Percentiles rank a stretch among this genome's conserved stretches.
These are phyloP conservation scores for Suhomyces anneliseae DNA, from an alignment of 1,139 yeast species.

Conservation along the genomic window DNA sequence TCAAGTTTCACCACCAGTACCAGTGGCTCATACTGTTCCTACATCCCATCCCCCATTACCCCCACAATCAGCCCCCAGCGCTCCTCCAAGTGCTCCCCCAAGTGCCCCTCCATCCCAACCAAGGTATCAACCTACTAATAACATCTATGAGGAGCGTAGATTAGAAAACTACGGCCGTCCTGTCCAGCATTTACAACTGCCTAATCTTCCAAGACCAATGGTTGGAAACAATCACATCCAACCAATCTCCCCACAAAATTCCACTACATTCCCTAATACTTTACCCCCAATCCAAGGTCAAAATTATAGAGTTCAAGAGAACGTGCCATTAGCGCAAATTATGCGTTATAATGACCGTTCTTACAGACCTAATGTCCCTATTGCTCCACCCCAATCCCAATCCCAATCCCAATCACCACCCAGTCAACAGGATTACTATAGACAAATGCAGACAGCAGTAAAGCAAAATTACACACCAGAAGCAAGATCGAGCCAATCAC, in stretches of 20 bases:
- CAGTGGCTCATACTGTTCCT: background rate
- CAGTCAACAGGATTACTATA: background rate
- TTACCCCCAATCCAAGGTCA: background rate
- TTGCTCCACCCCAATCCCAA: background rate
- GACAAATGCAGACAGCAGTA: background rate
- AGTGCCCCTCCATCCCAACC: background rate
- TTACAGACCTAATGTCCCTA: background rate
- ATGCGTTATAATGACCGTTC: background rate
- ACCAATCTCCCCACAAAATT: background rate
- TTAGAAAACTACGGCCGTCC: background rate
- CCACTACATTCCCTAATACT: background rate
- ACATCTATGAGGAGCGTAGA: background rate
- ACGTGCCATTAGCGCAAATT: constrained; percentile 1
- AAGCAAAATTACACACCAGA: background rate
- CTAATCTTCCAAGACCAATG: background rate
- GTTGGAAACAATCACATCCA: background rate
- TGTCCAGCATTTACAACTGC: background rate
- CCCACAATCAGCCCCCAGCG: background rate
- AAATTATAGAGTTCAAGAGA: background rate
- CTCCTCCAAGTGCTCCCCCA: background rate
- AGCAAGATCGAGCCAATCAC: background rate
- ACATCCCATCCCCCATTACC: background rate
- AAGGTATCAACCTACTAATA: background rate
- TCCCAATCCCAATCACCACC: background rate
- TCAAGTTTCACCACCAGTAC: background rate